phyloP scores from a whole-genome alignment of 2,329 filamentous ascomycete species.

The Pseudogymnoascus sp. region DNA sequence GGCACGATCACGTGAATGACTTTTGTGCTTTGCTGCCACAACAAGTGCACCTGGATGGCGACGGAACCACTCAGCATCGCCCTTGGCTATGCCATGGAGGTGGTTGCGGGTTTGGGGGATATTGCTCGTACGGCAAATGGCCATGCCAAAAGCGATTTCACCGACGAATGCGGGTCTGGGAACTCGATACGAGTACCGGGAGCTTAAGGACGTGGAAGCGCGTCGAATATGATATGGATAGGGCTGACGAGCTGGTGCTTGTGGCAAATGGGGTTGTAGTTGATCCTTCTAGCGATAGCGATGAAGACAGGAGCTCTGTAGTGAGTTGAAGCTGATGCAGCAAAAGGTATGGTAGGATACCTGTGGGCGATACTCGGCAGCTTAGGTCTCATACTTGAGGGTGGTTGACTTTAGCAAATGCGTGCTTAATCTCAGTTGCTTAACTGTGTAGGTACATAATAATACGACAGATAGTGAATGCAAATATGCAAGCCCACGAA shows the following conservation, averaged over 20 bases:
- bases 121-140: constrained; percentile 62
- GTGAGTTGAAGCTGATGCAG: background rate
- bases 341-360: too few species aligned
- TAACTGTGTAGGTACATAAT: too few species aligned
- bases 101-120: constrained; percentile 82
- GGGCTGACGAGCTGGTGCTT: constrained; percentile 55
- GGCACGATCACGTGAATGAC: constrained; percentile 85
- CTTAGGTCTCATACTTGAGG: too few species aligned
- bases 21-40: constrained; percentile 65
- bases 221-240: constrained; percentile 56
- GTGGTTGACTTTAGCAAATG: too few species aligned
- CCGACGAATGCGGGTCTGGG: constrained; percentile 76
- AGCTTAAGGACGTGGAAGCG: constrained; percentile 87
- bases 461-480: too few species aligned
- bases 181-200: constrained; percentile 81
- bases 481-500: too few species aligned
- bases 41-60: constrained; percentile 18
- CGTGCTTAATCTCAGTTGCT: too few species aligned
- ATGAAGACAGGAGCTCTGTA: constrained; percentile 15
- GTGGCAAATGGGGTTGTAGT: constrained; percentile 38
- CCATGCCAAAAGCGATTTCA: constrained; percentile 54
- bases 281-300: background rate
- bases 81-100: constrained; percentile 97
- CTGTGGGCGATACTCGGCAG: too few species aligned
- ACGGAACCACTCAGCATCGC: constrained; percentile 40